These are phyloP conservation scores for Baudoinia panamericana DNA, from an alignment of 495 filamentous ascomycete species.

Conservation along the genomic window DNA sequence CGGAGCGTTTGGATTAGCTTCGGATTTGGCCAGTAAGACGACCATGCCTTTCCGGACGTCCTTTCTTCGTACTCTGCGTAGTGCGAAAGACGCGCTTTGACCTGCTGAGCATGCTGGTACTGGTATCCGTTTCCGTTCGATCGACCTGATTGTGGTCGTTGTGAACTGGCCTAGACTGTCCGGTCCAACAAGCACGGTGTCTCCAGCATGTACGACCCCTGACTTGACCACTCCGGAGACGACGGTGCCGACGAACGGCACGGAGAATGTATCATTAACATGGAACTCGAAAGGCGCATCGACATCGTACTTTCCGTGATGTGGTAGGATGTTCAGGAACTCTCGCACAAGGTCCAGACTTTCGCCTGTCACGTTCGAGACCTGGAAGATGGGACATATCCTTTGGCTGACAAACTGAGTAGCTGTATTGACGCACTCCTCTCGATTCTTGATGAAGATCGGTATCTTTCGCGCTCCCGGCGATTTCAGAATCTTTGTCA, in stretches of 20 bases:
- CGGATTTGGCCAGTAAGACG: conserved; percentile 64
- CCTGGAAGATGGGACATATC: conserved; percentile 95
- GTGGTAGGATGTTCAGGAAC: conserved; percentile 90
- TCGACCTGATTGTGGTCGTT: conserved; percentile 78
- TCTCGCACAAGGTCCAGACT: conserved; percentile 68
- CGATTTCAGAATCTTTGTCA: conserved; percentile 83
- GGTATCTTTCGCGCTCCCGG: conserved; percentile 91
- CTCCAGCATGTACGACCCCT: conserved; percentile 78
- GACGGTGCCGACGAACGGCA: conserved; percentile 92
- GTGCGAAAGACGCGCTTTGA: conserved; percentile 82
- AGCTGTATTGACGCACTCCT: conserved; percentile 88
- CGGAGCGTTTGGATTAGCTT: conserved; percentile 32
- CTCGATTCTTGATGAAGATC: conserved; percentile 85
- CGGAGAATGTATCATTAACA: conserved; percentile 97
- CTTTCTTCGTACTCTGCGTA: conserved; percentile 73
- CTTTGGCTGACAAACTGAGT: conserved; percentile 91
- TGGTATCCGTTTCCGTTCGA: conserved; percentile 86
- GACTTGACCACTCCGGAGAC: conserved; percentile 87
- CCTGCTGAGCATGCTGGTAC: conserved; percentile 84
- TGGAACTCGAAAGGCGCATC: conserved; percentile 88
- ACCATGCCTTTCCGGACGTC: conserved; percentile 99
- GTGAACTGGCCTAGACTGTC: conserved; percentile 87
- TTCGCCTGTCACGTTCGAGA: conserved; percentile 92
- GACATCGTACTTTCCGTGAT: conserved; percentile 84
- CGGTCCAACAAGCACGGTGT: conserved; percentile 78